phyloP scores from a whole-genome alignment of 1,139 yeast species.

The Pichia sp. region DNA sequence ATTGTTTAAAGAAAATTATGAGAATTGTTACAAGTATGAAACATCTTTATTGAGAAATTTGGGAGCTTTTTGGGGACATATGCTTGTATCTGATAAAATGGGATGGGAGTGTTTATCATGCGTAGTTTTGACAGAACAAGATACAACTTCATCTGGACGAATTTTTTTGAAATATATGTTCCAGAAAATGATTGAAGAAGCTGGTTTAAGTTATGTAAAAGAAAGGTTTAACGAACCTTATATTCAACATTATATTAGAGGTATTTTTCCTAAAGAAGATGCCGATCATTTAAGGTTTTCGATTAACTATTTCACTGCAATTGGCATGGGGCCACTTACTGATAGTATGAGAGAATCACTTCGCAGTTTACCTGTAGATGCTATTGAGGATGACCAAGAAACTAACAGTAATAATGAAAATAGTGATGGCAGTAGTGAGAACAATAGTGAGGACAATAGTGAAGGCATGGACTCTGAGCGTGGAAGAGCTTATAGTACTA shows the following conservation, averaged over 20 bases:
- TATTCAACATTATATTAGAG: constrained; percentile 39
- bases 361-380: constrained; percentile 30
- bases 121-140: constrained; percentile 59
- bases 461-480: background rate
- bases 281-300: constrained; percentile 67
- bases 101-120: constrained; percentile 51
- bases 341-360: constrained; percentile 69
- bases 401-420: constrained; percentile 9
- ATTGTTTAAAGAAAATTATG: constrained; percentile 52
- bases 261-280: constrained; percentile 40
- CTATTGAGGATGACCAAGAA: constrained; percentile 17
- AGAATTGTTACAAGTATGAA: constrained; percentile 57
- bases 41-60: constrained; percentile 69
- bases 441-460: background rate
- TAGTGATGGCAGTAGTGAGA: constrained; percentile 9
- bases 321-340: constrained; percentile 78
- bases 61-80: constrained; percentile 82
- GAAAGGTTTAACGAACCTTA: constrained; percentile 46
- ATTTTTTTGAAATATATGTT: constrained; percentile 76
- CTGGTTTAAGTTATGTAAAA: constrained; percentile 50
- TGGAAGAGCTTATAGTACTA: background rate
- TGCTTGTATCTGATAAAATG: constrained; percentile 63
- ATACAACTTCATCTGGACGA: constrained; percentile 73
- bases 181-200: constrained; percentile 71
- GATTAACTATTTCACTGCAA: constrained; percentile 88